Percentiles rank a stretch among this genome's conserved stretches.
These are phyloP conservation scores for Articulospora tetracladia DNA, from an alignment of 495 filamentous ascomycete species.

Conservation along the genomic window DNA sequence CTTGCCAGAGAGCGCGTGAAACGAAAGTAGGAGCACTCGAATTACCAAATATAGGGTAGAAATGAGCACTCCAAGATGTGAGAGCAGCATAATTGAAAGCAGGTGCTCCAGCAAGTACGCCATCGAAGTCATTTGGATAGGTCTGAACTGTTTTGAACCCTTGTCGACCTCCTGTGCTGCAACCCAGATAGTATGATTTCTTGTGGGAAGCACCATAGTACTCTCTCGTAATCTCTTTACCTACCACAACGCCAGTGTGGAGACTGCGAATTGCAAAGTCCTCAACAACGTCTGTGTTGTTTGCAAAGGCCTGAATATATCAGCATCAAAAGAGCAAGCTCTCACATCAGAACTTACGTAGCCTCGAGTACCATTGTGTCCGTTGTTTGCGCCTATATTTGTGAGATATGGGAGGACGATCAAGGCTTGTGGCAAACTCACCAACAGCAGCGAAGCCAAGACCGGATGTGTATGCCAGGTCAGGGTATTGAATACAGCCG, in stretches of 20 bases:
- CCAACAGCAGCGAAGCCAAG: constrained; percentile 55
- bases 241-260: constrained; percentile 45
- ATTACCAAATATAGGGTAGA: constrained; percentile 37
- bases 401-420: not conserved
- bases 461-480: constrained; percentile 24
- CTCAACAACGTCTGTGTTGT: constrained; percentile 25
- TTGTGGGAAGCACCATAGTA: constrained; percentile 40
- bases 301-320: constrained; percentile 16
- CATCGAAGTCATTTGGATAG: constrained; percentile 59
- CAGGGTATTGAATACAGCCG: constrained; percentile 23
- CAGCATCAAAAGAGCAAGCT: not conserved
- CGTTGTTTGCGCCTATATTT: constrained; percentile 41
- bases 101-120: constrained; percentile 58
- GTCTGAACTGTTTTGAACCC: constrained; percentile 49
- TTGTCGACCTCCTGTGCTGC: constrained; percentile 57
- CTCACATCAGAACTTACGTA: not conserved
- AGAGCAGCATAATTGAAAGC: constrained; percentile 45
- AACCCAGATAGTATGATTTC: constrained; percentile 53
- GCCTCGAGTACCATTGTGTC: constrained; percentile 51
- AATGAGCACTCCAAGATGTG: constrained; percentile 41
- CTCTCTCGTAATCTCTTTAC: constrained; percentile 30
- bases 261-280: constrained; percentile 27
- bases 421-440: not conserved
- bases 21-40: constrained; percentile 27
- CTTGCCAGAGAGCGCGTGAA: constrained; percentile 39